These are phyloP conservation scores for Phytophthora pisi DNA, from an alignment of 352 stramenopile species.

Conservation along the genomic window DNA sequence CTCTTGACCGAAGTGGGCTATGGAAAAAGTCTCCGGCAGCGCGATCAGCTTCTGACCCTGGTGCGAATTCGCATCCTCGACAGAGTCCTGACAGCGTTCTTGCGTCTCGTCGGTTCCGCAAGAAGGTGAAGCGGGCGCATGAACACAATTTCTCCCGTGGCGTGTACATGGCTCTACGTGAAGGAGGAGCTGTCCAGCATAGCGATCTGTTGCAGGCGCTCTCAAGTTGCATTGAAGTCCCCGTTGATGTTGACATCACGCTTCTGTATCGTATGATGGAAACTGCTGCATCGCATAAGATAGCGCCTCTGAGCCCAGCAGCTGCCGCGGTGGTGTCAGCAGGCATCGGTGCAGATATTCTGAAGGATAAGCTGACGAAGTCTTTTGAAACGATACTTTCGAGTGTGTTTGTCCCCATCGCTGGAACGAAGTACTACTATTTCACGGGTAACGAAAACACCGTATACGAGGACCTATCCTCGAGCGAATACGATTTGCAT, in stretches of 20 bases:
- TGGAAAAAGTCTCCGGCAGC: constrained; percentile 26
- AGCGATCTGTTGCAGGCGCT: constrained; percentile 88
- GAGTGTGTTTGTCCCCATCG: constrained; percentile 63
- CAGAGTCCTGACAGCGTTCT: constrained; percentile 35
- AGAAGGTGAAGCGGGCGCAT: constrained; percentile 85
- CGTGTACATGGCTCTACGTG: constrained; percentile 82
- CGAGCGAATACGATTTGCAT: constrained; percentile 65
- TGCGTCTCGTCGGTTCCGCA: constrained; percentile 63
- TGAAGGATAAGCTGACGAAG: constrained; percentile 73
- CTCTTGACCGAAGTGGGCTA: constrained; percentile 26
- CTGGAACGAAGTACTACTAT: constrained; percentile 85
- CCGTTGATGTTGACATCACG: constrained; percentile 88
- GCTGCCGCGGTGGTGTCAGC: constrained; percentile 44
- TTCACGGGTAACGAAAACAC: constrained; percentile 73
- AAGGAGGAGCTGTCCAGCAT: constrained; percentile 76
- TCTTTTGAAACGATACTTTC: constrained; percentile 75
- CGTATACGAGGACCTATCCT: constrained; percentile 58
- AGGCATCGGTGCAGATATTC: constrained; percentile 48
- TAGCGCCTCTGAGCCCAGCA: constrained; percentile 34
- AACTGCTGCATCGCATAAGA: constrained; percentile 35
- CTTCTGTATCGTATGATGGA: constrained; percentile 88
- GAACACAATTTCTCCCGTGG: constrained; percentile 90
- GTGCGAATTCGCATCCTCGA: constrained; percentile 13
- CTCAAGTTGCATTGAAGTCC: constrained; percentile 85
- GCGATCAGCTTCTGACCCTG: constrained; percentile 24